Base-by-base conservation (phyloP, 2,329 filamentous ascomycete species). In the Colletotrichum trifolii region DNA sequence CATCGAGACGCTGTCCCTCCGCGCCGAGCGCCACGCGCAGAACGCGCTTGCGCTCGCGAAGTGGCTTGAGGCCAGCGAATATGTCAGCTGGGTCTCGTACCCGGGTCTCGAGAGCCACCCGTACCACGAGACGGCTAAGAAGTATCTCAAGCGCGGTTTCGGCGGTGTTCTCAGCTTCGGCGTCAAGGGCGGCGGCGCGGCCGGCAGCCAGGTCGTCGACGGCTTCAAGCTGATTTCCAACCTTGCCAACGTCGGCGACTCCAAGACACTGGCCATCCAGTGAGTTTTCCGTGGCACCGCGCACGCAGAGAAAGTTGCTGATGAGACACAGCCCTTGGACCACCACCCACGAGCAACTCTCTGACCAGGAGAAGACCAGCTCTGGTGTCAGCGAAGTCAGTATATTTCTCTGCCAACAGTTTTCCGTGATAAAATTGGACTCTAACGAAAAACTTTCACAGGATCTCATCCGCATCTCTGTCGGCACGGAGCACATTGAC, bases 401-500 rank as follows among this genome's bases (percentile, higher is more conserved):
- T 54, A 46, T 5, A 2, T n/a, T 13, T 33, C 11, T 15, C 1
- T 1, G 38, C 11, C 4, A 8, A 8, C 10, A 5, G n/a, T 5
- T 9, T 6, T 6, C 33, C 46, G 25, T 1, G 17, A 39, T 36
- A 17, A 69, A 13, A 5, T 45, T 1, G 1, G 15, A 7, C 35
- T 11, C 5, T n/a, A 15, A 10, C 7, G 17, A 15, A 48, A 48
- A 35, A 52, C 47, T 43, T 2, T 46, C 12, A 17, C 76, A 93
- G 85, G 95, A 97, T 74, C 88, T 94, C 43, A 97, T 98, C 78
- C 92, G 95, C 68, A 96, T 98, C 74, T 97, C 94, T 0, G 94
- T 97, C 64, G 95, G 95, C 56, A 97, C 91, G 1, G 95, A 98
- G 82, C 94, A 97, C 77, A 97, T 98, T 75, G 94, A 97, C 81